A percentile compares a stretch with the other conserved stretches of the same genome.
Evolutionary conservation across 2,329 filamentous ascomycete genomes (phyloP).

Genomic region (Aureobasidium namibiae): DNA sequence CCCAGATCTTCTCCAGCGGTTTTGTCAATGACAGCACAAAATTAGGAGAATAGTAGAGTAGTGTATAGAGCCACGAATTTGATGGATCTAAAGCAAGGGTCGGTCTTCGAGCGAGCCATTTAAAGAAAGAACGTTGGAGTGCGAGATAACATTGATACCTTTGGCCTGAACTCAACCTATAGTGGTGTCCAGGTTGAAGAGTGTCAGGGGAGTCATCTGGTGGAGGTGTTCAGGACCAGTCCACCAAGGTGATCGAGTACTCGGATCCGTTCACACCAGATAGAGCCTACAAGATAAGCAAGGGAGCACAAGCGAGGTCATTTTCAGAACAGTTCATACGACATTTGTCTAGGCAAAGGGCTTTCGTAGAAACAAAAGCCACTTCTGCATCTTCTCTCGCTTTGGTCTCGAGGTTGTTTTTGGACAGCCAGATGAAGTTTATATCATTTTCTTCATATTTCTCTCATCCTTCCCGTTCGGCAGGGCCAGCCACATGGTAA

Average conservation of each 20-base stretch:
- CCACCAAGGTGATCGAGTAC: background rate
- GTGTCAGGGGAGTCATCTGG: too few species aligned
- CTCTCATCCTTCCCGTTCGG: background rate
- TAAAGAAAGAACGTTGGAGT: too few species aligned
- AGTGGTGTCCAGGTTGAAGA: too few species aligned
- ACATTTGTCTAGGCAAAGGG: constrained; percentile 3
- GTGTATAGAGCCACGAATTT: background rate
- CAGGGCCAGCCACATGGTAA: background rate
- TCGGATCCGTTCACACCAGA: background rate
- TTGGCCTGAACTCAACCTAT: too few species aligned
- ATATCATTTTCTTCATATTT: constrained; percentile 7
- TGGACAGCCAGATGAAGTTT: constrained; percentile 10
- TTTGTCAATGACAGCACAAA: background rate
- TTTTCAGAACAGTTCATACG: constrained; percentile 11
- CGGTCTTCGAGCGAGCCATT: too few species aligned
- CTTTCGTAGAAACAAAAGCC: background rate
- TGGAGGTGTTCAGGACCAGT: too few species aligned
- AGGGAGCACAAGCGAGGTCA: background rate
- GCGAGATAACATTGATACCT: too few species aligned
- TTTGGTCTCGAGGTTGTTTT: background rate
- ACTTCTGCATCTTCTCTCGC: background rate
- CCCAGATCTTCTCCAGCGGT: background rate
- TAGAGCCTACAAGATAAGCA: background rate
- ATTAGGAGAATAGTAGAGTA: background rate
- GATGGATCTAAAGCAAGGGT: background rate